Conservation (phyloP, 148 eudicot species). For the Rhododendron mucronatum region DNA sequence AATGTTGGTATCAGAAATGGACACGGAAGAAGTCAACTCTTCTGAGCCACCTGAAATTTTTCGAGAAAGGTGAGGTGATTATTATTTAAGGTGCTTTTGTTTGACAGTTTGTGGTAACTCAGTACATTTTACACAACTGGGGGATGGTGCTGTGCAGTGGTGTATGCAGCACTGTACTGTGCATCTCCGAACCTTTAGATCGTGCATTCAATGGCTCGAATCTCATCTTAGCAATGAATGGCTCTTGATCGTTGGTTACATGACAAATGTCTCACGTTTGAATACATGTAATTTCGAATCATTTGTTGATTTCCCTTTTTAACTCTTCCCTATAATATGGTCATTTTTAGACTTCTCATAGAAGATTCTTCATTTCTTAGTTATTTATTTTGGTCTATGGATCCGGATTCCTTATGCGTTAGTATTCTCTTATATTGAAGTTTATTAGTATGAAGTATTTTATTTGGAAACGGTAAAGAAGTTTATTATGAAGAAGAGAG, state of each 20-base stretch:
- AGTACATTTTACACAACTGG: too few species aligned
- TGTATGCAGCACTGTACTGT: too few species aligned
- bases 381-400: background rate
- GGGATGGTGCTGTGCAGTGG: too few species aligned
- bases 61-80: constrained; percentile 71
- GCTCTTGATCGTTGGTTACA: too few species aligned
- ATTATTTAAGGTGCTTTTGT: background rate
- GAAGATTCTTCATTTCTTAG: background rate
- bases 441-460: background rate
- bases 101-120: background rate
- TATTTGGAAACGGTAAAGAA: too few species aligned
- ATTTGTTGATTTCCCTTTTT: background rate
- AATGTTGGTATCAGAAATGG: constrained; percentile 58
- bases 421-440: background rate
- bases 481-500: background rate
- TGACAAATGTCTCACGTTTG: background rate
- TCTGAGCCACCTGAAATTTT: constrained; percentile 38
- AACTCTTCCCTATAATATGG: background rate
- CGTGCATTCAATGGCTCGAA: too few species aligned
- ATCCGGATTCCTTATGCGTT: background rate
- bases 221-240: too few species aligned
- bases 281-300: background rate
- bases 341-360: background rate
- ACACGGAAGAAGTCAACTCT: constrained; percentile 47
- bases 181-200: too few species aligned